Evolutionary conservation across 345 rosid genomes (phyloP), one percentile per base, ranked within the genome.

Genomic region (Atalantia buxifolia): DNA sequence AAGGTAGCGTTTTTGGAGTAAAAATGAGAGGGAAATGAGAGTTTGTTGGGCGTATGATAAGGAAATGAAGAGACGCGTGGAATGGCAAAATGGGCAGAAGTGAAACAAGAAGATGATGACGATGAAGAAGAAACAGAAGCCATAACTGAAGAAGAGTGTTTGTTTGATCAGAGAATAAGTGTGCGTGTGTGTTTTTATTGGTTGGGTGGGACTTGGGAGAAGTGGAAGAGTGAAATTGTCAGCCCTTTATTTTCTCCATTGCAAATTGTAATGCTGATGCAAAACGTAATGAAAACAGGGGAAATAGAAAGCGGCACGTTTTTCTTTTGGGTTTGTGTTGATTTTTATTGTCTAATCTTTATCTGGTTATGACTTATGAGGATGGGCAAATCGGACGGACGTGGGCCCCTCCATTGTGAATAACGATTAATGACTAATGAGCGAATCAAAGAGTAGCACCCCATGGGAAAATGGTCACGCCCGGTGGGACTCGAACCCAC

Each of bases 401-500:
- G 35, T 19, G 38, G 74, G 42, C 42, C 27, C 19, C 10, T 4
- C 1, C 0, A 7, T 35, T 18, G 3, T 7, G 31, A 1, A 45
- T 12, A 13, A 45, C 14, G 50, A 45, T 12, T 13, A 42, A 42
- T 42, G 16, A 12, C 13, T 12, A 13, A 13, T 13, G 4, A 42
- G 14, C 18, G 18, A 45, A 3, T 3, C 50, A 3, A 45, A 13
- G 18, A 13, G 18, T 3, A 13, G 42, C 8, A 61, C 4, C 45
- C 28, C 21, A 21, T 9, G 0, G 0, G n/a, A 24, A 30, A 50
- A n/a, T 31, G 40, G 25, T 30, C 24, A 90, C 88, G 81, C 93
- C 86, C 88, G 89, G 92, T 90, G 91, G 92, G 95, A 91, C 89
- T 89, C 90, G 90, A 92, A 92, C 97, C 92, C 95, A 89, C 95